Base-by-base conservation (phyloP, 2,329 filamentous ascomycete species). In the Botrytis elliptica region DNA sequence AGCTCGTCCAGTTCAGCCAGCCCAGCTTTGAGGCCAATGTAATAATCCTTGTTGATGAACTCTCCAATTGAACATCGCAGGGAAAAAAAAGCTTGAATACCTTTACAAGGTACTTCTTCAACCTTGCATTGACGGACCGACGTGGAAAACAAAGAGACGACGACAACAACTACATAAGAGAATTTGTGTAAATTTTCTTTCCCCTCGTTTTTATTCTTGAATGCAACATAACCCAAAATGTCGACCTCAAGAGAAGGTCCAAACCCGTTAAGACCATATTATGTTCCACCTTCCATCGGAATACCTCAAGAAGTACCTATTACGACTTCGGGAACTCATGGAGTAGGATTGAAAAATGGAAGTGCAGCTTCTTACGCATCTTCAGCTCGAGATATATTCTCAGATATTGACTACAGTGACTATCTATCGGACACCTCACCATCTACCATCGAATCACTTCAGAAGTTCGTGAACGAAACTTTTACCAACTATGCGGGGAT, bases 401-500 rank as follows among this genome's bases (percentile, higher is more conserved):
- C 92, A 70, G 95, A 98, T 81, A 87, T 98, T 76, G 95, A 98
- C 84, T 97, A 97, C 85, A 92, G 93, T 77, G 93, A 94, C 78
- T 97, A 97, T 82, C 85, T 97, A 36, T 87, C 91, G 59, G 93
- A 97, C 74, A 85, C 89, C 36, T 93, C 92, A 42, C 93, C 92
- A 0, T 93, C 93, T 0, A 87, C 90, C 42, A 87, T 94, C 18
- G 91, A 93, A 78, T 92, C 92, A 76, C 86, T 92, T 62, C 93
- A 92, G 81, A 91, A 92, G 76, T 84, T 97, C 75, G 81, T 97
- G 66, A 94, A 98, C 81, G 91, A 95, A 82, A 89, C 96, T 77
- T 82, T 97, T 82, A 97, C 95, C 91, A 95, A 96, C 81, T 99
- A 99, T 84, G 92, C 91, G 22, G 94, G 92, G 74, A 91, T 97